Percentiles rank a stretch among this genome's conserved stretches.
Evolutionary conservation across 192 early-diverging fungal genomes (phyloP).

Genomic region (Haplosporangium gracile): DNA sequence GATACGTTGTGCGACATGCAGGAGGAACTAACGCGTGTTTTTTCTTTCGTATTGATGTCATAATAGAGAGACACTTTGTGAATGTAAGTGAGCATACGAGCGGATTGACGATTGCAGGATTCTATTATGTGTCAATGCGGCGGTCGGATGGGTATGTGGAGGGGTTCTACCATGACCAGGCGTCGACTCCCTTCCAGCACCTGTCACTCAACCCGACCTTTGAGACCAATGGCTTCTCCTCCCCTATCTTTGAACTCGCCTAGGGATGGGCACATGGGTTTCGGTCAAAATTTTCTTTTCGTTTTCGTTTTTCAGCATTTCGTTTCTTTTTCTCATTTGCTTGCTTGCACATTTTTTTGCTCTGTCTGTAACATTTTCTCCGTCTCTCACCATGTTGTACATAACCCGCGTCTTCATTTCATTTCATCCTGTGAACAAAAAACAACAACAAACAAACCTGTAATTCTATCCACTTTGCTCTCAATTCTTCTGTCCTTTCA

Average conservation of each 20-base stretch:
- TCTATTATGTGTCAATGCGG: conserved; percentile 77
- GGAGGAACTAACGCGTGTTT: not conserved
- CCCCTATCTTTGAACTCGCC: conserved; percentile 43
- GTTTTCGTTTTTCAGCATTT: not conserved
- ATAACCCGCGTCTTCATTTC: not conserved
- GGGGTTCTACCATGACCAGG: conserved; percentile 62
- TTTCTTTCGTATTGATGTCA: not conserved
- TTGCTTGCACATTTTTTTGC: not conserved
- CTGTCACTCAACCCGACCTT: conserved; percentile 47
- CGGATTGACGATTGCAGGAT: conserved; percentile 74
- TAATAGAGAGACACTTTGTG: conserved; percentile 68
- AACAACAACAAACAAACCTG: not conserved
- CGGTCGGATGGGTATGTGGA: conserved; percentile 68
- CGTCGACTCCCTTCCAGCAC: conserved; percentile 55
- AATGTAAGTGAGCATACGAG: conserved; percentile 64
- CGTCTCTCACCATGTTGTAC: not conserved
- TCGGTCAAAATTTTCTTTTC: not conserved
- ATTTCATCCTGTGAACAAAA: too few relatives aligned
- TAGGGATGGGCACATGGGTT: not conserved
- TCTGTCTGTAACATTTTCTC: not conserved
- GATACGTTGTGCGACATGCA: not conserved
- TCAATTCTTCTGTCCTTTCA: not conserved
- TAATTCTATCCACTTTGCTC: not conserved
- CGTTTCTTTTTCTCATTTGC: not conserved
- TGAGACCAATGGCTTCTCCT: conserved; percentile 48